These are phyloP conservation scores for Stemphylium lycopersici DNA, from an alignment of 2,329 filamentous ascomycete genomes.

Conservation along the genomic window DNA sequence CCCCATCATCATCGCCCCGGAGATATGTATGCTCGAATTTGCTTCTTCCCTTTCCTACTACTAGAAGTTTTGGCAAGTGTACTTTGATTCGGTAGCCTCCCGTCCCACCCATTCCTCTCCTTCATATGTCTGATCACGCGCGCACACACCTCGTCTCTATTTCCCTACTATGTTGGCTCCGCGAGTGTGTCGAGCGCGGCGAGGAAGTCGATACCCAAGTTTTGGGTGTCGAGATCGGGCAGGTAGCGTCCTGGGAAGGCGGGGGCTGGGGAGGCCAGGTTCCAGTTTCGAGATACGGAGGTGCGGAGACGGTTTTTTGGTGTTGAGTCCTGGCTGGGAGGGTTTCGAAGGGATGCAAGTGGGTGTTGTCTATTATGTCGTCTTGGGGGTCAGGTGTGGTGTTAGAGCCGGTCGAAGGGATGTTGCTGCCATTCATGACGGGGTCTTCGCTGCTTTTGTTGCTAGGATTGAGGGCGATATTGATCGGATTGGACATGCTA, in stretches of 20 bases:
- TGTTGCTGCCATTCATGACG: neutral
- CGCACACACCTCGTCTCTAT: neutral
- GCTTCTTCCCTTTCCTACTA: neutral
- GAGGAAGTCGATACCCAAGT: neutral
- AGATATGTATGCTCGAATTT: neutral
- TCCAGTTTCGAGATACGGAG: neutral
- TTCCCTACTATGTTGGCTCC: neutral
- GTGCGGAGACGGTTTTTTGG: neutral
- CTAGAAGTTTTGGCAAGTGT: too few species aligned
- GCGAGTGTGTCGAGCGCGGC: neutral
- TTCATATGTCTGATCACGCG: neutral
- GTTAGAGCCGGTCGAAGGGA: neutral
- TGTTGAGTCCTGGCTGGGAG: neutral
- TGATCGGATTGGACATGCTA: too few species aligned
- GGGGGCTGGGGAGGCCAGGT: neutral
- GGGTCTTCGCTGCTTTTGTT: neutral
- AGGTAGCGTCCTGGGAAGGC: neutral
- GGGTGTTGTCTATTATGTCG: neutral
- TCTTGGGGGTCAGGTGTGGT: neutral
- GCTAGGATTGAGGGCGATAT: neutral
- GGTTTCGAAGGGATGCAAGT: neutral
- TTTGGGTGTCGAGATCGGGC: constrained; percentile 1
- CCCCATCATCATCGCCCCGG: neutral
- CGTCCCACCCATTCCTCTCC: neutral
- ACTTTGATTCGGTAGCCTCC: too few species aligned